Percentiles rank a stretch among this genome's conserved stretches.
Evolutionary conservation across 2,329 filamentous ascomycete species (phyloP).

Genomic region (Hypoxylon sp.): DNA sequence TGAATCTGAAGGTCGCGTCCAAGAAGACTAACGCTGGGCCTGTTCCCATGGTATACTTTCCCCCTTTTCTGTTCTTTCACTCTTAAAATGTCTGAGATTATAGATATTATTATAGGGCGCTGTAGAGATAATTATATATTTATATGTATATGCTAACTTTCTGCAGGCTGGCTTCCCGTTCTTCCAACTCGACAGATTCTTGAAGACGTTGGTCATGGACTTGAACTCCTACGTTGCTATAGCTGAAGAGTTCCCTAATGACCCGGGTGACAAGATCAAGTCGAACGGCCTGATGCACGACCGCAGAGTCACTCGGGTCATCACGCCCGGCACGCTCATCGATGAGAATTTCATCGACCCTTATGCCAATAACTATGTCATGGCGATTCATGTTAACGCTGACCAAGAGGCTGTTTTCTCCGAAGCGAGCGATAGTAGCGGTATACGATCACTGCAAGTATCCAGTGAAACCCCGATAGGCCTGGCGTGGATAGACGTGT

Average conservation of each 20-base stretch:
- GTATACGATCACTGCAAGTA: slow-evolving; percentile 11
- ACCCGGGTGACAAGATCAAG: slow-evolving; percentile 73
- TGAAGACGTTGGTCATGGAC: slow-evolving; percentile 93
- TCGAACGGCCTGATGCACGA: slow-evolving; percentile 84
- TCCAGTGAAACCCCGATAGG: slow-evolving; percentile 57
- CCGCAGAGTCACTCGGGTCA: slow-evolving; percentile 82
- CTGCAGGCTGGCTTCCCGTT: slow-evolving; percentile 87
- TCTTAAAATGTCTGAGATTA: background rate
- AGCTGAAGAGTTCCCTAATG: slow-evolving; percentile 88
- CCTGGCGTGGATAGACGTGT: slow-evolving; percentile 92
- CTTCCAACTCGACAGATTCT: slow-evolving; percentile 89
- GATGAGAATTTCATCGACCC: slow-evolving; percentile 98
- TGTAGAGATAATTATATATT: slow-evolving; percentile 29
- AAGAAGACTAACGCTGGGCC: slow-evolving; percentile 81
- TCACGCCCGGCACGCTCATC: slow-evolving; percentile 94
- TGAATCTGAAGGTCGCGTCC: slow-evolving; percentile 85
- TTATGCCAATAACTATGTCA: slow-evolving; percentile 90
- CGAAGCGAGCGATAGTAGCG: background rate
- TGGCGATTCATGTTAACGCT: slow-evolving; percentile 72
- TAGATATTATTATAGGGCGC: background rate
- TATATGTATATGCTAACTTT: slow-evolving; percentile 7
- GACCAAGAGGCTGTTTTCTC: slow-evolving; percentile 35
- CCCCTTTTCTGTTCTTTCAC: slow-evolving; percentile 18
- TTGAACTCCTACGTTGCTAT: slow-evolving; percentile 91
- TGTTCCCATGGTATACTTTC: slow-evolving; percentile 78